A percentile compares a stretch with the other conserved stretches of the same genome.
phyloP scores from a whole-genome alignment of 495 filamentous ascomycete genomes.

The Neurospora sp. region DNA sequence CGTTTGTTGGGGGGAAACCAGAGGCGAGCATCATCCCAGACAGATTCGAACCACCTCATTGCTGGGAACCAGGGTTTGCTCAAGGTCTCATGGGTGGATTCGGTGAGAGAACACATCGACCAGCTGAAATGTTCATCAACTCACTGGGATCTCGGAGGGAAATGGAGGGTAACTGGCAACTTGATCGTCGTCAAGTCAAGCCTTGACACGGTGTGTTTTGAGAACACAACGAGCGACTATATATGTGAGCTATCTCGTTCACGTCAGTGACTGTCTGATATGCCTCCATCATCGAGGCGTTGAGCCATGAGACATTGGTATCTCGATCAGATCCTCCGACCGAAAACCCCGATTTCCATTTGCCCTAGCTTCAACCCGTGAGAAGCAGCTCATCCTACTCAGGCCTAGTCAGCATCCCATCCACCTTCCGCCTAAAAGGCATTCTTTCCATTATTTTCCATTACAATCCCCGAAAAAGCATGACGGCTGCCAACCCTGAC shows the following conservation, averaged over 20 bases:
- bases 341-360: background rate
- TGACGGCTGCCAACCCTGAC: background rate
- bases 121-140: background rate
- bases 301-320: background rate
- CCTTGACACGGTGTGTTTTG: background rate
- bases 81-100: too few relatives aligned
- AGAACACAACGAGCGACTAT: background rate
- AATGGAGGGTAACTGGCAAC: background rate
- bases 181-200: background rate
- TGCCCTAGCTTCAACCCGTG: background rate
- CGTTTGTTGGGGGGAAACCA: too few relatives aligned
- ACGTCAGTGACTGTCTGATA: background rate
- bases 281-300: background rate
- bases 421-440: background rate
- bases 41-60: background rate
- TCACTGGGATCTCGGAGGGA: background rate
- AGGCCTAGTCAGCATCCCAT: background rate
- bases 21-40: background rate
- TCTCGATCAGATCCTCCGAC: background rate
- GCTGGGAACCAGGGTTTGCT: too few relatives aligned
- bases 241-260: background rate
- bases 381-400: background rate
- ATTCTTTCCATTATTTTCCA: background rate
- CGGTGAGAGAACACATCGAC: too few relatives aligned
- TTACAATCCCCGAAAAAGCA: background rate